Conservation (phyloP, 2,329 filamentous ascomycete species). For the Fusarium sp. region DNA sequence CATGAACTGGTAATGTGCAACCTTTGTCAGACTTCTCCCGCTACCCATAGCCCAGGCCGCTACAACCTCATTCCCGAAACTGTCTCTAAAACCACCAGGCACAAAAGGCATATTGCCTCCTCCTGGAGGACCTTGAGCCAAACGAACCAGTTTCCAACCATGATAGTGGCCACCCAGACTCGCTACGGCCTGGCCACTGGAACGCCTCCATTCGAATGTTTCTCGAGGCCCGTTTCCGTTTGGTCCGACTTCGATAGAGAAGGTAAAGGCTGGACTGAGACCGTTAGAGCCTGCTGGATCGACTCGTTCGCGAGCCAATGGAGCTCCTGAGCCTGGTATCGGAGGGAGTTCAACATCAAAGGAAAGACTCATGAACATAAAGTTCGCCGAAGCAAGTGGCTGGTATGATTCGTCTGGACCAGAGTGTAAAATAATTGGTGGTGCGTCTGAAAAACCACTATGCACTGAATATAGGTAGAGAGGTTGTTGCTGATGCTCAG, state of each 20-base stretch:
- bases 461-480: slow-evolving; percentile 37
- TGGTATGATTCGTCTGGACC: slow-evolving; percentile 32
- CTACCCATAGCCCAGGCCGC: slow-evolving; percentile 37
- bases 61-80: slow-evolving; percentile 40
- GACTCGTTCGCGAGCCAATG: slow-evolving; percentile 28
- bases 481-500: slow-evolving; percentile 37
- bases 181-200: slow-evolving; percentile 29
- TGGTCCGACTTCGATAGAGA: slow-evolving; percentile 37
- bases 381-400: slow-evolving; percentile 37
- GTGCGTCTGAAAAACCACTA: slow-evolving; percentile 20
- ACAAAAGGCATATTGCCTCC: slow-evolving; percentile 23
- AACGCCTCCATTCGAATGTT: slow-evolving; percentile 43
- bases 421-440: slow-evolving; percentile 41
- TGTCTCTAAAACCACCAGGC: slow-evolving; percentile 29
- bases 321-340: slow-evolving; percentile 22
- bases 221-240: slow-evolving; percentile 34
- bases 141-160: slow-evolving; percentile 43
- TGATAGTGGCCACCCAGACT: slow-evolving; percentile 25
- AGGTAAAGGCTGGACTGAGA: slow-evolving; percentile 26
- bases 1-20: slow-evolving; percentile 40
- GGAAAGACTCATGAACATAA: slow-evolving; percentile 16
- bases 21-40: slow-evolving; percentile 30
- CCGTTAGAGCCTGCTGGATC: slow-evolving; percentile 6
- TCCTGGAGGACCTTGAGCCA: slow-evolving; percentile 23
- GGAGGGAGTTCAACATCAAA: slow-evolving; percentile 42